Evolutionary conservation across 2,329 filamentous ascomycete genomes (phyloP).

Genomic region (Aspergillus uvarum): DNA sequence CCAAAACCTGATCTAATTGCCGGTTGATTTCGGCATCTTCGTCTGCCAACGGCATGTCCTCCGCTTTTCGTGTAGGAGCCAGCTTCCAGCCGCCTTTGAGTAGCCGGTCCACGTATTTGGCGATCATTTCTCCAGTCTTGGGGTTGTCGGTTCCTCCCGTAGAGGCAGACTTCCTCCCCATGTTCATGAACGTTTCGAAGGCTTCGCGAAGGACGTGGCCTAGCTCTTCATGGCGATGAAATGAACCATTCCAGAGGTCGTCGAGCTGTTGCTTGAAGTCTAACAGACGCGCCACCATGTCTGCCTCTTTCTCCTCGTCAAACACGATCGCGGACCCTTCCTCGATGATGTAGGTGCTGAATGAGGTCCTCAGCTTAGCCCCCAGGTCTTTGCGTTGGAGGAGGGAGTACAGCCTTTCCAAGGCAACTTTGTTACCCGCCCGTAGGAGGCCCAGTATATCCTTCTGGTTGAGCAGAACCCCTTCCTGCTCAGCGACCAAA

Average conservation of each 20-base stretch:
- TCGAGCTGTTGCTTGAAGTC: conserved; percentile 79
- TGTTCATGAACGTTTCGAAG: conserved; percentile 91
- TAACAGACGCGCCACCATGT: conserved; percentile 83
- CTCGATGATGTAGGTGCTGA: conserved; percentile 73
- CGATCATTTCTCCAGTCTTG: conserved; percentile 98
- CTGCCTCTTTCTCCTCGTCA: conserved; percentile 72
- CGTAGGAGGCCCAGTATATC: conserved; percentile 73
- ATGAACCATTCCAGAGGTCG: conserved; percentile 71
- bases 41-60: conserved; percentile 64
- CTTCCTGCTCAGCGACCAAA: conserved; percentile 67
- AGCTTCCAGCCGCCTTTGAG: conserved; percentile 79
- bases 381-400: conserved; percentile 71
- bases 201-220: conserved; percentile 77
- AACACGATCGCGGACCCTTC: conserved; percentile 77
- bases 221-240: conserved; percentile 73
- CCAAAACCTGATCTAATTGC: conserved; percentile 87
- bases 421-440: conserved; percentile 65
- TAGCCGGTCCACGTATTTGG: conserved; percentile 90
- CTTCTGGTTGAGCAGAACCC: conserved; percentile 63
- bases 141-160: conserved; percentile 81
- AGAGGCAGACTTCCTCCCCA: conserved; percentile 67
- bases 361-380: conserved; percentile 67
- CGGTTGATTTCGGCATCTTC: conserved; percentile 90
- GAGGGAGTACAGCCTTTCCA: conserved; percentile 75
- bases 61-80: conserved; percentile 55